Percentiles rank a stretch among this genome's conserved stretches.
Evolutionary conservation across 2,329 filamentous ascomycete species (phyloP).

Genomic region (Fusarium humuli): DNA sequence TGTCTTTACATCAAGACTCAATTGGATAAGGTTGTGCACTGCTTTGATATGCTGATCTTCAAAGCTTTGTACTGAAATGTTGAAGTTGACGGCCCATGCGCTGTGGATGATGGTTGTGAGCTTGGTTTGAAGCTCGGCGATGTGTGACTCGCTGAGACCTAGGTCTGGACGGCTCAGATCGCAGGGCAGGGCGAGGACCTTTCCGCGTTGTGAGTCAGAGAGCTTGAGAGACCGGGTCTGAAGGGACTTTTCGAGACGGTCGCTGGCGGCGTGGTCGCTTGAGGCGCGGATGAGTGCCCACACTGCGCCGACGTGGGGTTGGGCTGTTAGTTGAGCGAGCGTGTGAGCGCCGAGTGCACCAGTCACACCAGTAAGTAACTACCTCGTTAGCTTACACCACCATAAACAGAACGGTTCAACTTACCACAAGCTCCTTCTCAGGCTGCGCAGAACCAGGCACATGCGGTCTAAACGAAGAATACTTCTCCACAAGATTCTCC

Average conservation of each 20-base stretch:
- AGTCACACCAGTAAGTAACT: slow-evolving; percentile 70
- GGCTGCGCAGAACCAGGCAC: slow-evolving; percentile 40
- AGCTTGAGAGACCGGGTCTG: slow-evolving; percentile 16
- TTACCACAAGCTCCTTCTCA: slow-evolving; percentile 49
- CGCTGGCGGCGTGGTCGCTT: slow-evolving; percentile 1
- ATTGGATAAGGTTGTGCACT: slow-evolving; percentile 57
- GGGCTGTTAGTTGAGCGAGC: slow-evolving; percentile 66
- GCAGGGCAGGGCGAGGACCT: slow-evolving; percentile 35
- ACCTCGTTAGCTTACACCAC: too few species aligned
- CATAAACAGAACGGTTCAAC: too few species aligned
- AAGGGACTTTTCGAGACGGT: slow-evolving; percentile 29
- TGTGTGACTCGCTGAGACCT: slow-evolving; percentile 40
- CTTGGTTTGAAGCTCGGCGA: slow-evolving; percentile 45
- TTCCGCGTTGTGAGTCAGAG: slow-evolving; percentile 37
- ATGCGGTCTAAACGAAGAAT: slow-evolving; percentile 50
- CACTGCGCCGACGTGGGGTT: slow-evolving; percentile 65
- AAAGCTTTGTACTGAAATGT: slow-evolving; percentile 62
- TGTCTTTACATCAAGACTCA: slow-evolving; percentile 47
- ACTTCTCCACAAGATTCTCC: slow-evolving; percentile 52
- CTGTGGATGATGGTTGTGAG: slow-evolving; percentile 61
- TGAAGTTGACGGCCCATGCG: slow-evolving; percentile 69
- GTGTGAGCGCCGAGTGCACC: slow-evolving; percentile 71
- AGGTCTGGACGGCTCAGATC: slow-evolving; percentile 37
- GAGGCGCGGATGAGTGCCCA: slow-evolving; percentile 50
- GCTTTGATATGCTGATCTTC: slow-evolving; percentile 61